phyloP scores from a whole-genome alignment of 192 early-diverging fungal genomes.

The Blastocladiella britannica region DNA sequence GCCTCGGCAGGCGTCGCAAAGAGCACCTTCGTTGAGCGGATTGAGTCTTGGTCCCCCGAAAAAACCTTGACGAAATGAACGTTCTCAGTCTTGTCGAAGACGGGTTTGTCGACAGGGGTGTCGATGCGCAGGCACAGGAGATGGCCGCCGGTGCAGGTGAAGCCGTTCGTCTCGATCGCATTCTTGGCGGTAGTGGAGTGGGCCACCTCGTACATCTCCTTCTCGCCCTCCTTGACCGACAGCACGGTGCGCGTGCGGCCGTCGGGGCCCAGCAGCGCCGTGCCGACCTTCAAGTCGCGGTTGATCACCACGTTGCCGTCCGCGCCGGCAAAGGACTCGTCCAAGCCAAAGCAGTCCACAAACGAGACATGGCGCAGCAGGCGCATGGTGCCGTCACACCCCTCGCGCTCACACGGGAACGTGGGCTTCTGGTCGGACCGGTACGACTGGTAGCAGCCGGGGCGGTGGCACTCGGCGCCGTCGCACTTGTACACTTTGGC shows the following conservation, averaged over 20 bases:
- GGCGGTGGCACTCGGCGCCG: constrained; percentile 75
- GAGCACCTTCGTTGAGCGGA: neutral
- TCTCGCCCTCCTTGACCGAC: constrained; percentile 8
- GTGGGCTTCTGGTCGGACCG: constrained; percentile 61
- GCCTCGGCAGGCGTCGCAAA: constrained; percentile 6
- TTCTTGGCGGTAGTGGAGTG: neutral
- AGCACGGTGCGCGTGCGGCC: constrained; percentile 10
- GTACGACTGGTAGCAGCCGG: constrained; percentile 84
- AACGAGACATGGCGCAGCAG: constrained; percentile 85
- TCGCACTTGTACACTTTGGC: constrained; percentile 98
- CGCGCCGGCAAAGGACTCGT: neutral
- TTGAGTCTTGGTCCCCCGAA: constrained; percentile 3
- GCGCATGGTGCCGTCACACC: constrained; percentile 68
- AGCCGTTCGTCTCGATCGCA: constrained; percentile 6
- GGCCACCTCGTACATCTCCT: constrained; percentile 11
- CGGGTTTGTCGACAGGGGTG: constrained; percentile 4
- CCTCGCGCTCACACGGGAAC: constrained; percentile 68
- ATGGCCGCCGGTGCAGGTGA: constrained; percentile 16
- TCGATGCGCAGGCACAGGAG: constrained; percentile 14
- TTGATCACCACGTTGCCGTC: no score
- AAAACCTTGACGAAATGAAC: constrained; percentile 3
- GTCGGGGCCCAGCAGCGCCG: constrained; percentile 12
- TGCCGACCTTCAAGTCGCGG: constrained; percentile 9
- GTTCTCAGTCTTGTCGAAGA: neutral
- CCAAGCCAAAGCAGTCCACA: constrained; percentile 59